Base-by-base conservation (phyloP, 2,329 filamentous ascomycete species). In the Uncinocarpus reesii region DNA sequence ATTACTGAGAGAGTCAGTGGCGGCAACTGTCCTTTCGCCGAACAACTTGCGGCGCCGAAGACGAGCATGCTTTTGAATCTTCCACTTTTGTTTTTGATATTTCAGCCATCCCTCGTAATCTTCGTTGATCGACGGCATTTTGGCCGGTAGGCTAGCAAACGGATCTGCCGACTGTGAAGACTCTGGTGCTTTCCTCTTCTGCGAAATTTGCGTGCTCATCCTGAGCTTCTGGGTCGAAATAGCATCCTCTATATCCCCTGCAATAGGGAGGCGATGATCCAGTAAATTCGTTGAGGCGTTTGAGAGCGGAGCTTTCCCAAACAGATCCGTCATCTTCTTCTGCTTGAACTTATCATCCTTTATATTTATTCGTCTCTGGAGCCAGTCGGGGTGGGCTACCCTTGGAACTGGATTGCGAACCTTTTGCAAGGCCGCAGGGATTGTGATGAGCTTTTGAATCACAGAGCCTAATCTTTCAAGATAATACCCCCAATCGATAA, bases 31-130 rank as follows among this genome's bases (percentile, higher is more conserved):
- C 49, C 84, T 82, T 59, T 98, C 90, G 51, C 92, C 92, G 59
- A 98, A 98, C 0, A 98, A 73, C 63, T 98, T 92, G 42, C 90
- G 79, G 54, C 93, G 78, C 36, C 90, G 81, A 52, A 83, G 76
- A 18, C 92, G 80, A 28, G 90, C 88, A 63, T 94, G 84, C 61
- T 88, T 94, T 63, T 99, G 92, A 31, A 96, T 83, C 70, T 90
- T 95, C 92, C 92, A 99, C 67, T 98, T 98, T 69, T 89, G 80
- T 67, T 99, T 99, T 63, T 98, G 92, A 60, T 96, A 96, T 60
- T 84, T 77, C 46, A 99, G 65, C 72, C 94, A 98, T 0, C 79
- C 86, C 15, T 79, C 71, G 57, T 99, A 99, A 65, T 98, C 84
- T 42, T 92, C 80, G 0, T 81, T 85, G 16, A 92, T 84, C 20